These are phyloP conservation scores for Phaffia australis DNA, from an alignment of 768 basidiomycete genomes.

Conservation along the genomic window DNA sequence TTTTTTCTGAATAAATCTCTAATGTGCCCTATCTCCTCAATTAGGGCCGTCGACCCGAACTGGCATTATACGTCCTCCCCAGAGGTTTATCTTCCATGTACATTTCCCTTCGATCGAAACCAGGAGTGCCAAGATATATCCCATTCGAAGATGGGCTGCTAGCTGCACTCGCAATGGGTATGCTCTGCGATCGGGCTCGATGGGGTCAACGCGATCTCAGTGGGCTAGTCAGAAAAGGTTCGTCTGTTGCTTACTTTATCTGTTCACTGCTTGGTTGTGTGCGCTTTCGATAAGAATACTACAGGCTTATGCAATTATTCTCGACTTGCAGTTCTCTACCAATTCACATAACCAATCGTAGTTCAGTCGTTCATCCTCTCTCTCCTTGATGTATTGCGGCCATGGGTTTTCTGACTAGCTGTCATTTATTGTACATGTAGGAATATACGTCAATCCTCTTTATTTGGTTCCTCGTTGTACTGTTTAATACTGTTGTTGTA, in stretches of 20 bases:
- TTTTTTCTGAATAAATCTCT: not conserved
- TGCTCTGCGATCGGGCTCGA: constrained; percentile 15
- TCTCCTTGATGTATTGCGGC: too few relatives aligned
- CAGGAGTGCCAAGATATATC: not conserved
- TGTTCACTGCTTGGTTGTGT: too few relatives aligned
- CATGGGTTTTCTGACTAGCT: too few relatives aligned
- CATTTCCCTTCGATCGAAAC: not conserved
- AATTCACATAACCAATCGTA: too few relatives aligned
- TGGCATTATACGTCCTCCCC: constrained; percentile 25
- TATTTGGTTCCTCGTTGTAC: too few relatives aligned
- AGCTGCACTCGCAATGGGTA: constrained; percentile 20
- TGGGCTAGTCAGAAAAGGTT: constrained; percentile 12
- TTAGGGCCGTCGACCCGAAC: constrained; percentile 11
- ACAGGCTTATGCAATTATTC: too few relatives aligned
- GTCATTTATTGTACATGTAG: too few relatives aligned
- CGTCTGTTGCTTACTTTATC: not conserved
- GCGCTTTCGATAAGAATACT: too few relatives aligned
- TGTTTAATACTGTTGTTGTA: too few relatives aligned
- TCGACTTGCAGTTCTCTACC: too few relatives aligned
- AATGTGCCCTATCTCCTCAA: not conserved
- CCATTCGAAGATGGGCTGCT: constrained; percentile 17
- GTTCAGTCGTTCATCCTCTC: too few relatives aligned
- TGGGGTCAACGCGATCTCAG: constrained; percentile 10
- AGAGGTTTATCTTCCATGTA: constrained; percentile 4
- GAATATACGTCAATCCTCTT: too few relatives aligned